Conservation (phyloP, 192 early-diverging fungal species). For the Backusella mclennaniae region DNA sequence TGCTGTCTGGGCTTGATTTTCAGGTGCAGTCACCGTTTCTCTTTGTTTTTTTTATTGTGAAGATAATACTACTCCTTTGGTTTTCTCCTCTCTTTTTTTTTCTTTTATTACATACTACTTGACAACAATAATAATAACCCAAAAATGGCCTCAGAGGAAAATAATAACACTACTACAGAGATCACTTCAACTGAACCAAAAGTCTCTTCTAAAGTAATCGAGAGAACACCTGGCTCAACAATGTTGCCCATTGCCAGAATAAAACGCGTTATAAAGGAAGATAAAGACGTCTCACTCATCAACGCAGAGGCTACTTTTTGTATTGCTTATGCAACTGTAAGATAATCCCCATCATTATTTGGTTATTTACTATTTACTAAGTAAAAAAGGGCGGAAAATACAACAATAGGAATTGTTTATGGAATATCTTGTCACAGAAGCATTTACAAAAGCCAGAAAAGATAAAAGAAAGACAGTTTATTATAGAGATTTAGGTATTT, state of each 20-base stretch:
- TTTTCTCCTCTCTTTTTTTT: neutral
- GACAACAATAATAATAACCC: neutral
- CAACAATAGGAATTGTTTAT: slow-evolving; percentile 61
- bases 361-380: slow-evolving; percentile 2
- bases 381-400: neutral
- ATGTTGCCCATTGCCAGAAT: slow-evolving; percentile 65
- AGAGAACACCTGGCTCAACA: slow-evolving; percentile 44
- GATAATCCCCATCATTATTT: neutral
- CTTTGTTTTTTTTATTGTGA: neutral
- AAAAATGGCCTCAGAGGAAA: neutral
- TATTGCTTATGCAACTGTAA: slow-evolving; percentile 64
- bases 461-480: slow-evolving; percentile 72
- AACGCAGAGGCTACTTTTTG: slow-evolving; percentile 66
- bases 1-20: no score
- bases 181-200: neutral
- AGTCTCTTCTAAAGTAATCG: neutral
- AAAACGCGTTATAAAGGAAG: slow-evolving; percentile 73
- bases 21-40: neutral
- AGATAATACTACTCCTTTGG: neutral
- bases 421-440: slow-evolving; percentile 63
- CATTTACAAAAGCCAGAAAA: slow-evolving; percentile 56
- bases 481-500: slow-evolving; percentile 69
- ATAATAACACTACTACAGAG: neutral
- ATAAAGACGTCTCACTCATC: slow-evolving; percentile 68
- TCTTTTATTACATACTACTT: neutral